A percentile compares a stretch with the other conserved stretches of the same genome.
Evolutionary conservation across 192 early-diverging fungal species (phyloP).

Genomic region (Coemansia aciculifera): DNA sequence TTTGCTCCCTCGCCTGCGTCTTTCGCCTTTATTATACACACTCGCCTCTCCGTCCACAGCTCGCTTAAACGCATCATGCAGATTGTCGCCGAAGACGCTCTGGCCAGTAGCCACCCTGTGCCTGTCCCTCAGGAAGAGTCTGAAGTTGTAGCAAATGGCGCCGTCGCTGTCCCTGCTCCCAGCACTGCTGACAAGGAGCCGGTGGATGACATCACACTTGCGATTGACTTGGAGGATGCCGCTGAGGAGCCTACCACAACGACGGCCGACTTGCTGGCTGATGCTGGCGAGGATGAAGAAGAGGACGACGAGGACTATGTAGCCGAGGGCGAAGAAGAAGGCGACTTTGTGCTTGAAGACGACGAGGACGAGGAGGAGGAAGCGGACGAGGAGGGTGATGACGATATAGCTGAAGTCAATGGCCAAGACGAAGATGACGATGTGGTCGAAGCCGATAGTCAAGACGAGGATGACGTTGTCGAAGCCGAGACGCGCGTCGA

Average conservation of each 20-base stretch:
- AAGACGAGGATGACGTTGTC: conserved; percentile 4
- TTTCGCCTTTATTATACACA: conserved; percentile 46
- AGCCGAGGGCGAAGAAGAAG: conserved; percentile 36
- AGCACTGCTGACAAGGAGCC: conserved; percentile 2
- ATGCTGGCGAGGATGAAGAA: conserved; percentile 18
- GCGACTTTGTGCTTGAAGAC: conserved; percentile 37
- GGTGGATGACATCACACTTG: not conserved
- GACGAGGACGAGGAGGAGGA: conserved; percentile 21
- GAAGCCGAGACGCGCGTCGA: conserved; percentile 8
- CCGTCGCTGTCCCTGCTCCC: not conserved
- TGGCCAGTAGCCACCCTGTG: not conserved
- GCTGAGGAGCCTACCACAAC: conserved; percentile 5
- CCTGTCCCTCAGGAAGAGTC: not conserved
- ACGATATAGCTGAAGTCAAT: conserved; percentile 13
- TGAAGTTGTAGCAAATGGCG: not conserved
- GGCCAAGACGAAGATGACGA: conserved; percentile 30
- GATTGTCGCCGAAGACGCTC: conserved; percentile 23
- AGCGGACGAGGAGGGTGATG: conserved; percentile 17
- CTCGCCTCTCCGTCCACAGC: conserved; percentile 21
- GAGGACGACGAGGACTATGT: conserved; percentile 47
- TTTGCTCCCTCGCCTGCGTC: conserved; percentile 29
- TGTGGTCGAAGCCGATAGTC: conserved; percentile 20
- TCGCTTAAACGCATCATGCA: conserved; percentile 42
- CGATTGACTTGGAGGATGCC: not conserved
- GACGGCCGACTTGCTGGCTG: conserved; percentile 27